Base-by-base conservation (phyloP, 805 yeast genomes). In the Ogataea angusta region DNA sequence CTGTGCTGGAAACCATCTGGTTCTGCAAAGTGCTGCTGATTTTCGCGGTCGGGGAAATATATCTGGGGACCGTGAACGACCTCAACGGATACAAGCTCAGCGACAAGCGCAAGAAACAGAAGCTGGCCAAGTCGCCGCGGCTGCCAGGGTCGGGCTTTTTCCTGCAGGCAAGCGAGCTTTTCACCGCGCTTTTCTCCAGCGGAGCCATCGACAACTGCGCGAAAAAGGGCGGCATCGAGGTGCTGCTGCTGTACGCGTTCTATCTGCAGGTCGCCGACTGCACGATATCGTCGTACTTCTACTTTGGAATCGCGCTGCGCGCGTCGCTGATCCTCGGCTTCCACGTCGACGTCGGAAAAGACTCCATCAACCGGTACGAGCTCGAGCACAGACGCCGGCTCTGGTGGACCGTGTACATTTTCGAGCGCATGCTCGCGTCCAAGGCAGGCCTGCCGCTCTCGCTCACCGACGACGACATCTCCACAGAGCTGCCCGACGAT, bases 201-300 rank as follows among this genome's bases (percentile, higher is more conserved):
- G 89, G 89, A n/a, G 84, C 88, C 6, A 75, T 85, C 35, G 90
- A 83, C 56, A 82, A 82, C 51, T 76, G 81, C 39, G 82, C 88
- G 1, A 76, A 82, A 52, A 89, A 82, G 56, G 90, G 91, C 27
- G 89, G 90, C 44, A 75, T 85, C 16, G 95, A 85, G 57, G 88
- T 82, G 2, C 67, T 83, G 66, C 60, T 85, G 18, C 63, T 85
- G 13, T 84, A 84, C 62, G 91, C 91, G 0, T 85, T 85, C 53
- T 85, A 82, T 56, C 63, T 85, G 22, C 95, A 85, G 59, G 91
- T 85, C 19, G 91, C 91, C 0, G 95, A 85, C 56, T 82, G 89
- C 54, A 85, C 90, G 1, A 81, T 84, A 6, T 85, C 90, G 0
- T 82, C 90, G 3, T 85, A 85, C 52, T 82, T 85, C 54, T 85